Evolutionary conservation across 345 rosid species (phyloP).

Genomic region (Excoecaria agallocha): DNA sequence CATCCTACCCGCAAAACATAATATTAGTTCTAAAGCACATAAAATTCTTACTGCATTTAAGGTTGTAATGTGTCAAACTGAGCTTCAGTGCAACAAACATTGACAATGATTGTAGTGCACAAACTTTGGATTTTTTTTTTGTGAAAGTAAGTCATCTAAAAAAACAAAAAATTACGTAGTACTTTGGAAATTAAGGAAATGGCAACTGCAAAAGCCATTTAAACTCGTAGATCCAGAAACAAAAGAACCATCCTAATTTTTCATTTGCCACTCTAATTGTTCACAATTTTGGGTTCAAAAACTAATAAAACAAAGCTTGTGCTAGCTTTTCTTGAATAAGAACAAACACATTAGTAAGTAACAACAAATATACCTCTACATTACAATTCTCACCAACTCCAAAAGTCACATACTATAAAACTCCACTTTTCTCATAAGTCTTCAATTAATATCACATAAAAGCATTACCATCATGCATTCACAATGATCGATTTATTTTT

Average conservation of each 20-base stretch:
- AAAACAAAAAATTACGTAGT: constrained; percentile 17
- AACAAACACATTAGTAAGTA: too few relatives aligned
- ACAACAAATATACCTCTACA: too few relatives aligned
- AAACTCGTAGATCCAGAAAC: neutral
- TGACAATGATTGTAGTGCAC: constrained; percentile 90
- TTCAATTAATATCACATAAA: too few relatives aligned
- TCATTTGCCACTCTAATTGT: too few relatives aligned
- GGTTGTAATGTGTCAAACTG: constrained; percentile 76
- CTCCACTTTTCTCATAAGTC: too few relatives aligned
- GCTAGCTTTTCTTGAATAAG: too few relatives aligned
- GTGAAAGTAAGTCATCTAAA: constrained; percentile 73
- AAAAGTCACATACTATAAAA: too few relatives aligned
- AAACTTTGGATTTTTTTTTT: constrained; percentile 89
- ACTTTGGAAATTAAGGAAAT: neutral
- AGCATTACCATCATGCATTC: neutral
- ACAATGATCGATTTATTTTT: neutral
- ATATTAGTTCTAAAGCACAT: neutral
- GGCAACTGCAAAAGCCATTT: neutral
- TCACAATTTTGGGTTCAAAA: too few relatives aligned
- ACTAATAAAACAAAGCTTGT: too few relatives aligned
- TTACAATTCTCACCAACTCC: too few relatives aligned
- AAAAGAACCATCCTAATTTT: constrained; percentile 4
- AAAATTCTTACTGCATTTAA: constrained; percentile 69
- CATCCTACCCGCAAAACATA: neutral
- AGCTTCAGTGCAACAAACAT: constrained; percentile 86